These are phyloP conservation scores for Lophiostoma macrostomum DNA, from an alignment of 495 filamentous ascomycete genomes.

Conservation along the genomic window DNA sequence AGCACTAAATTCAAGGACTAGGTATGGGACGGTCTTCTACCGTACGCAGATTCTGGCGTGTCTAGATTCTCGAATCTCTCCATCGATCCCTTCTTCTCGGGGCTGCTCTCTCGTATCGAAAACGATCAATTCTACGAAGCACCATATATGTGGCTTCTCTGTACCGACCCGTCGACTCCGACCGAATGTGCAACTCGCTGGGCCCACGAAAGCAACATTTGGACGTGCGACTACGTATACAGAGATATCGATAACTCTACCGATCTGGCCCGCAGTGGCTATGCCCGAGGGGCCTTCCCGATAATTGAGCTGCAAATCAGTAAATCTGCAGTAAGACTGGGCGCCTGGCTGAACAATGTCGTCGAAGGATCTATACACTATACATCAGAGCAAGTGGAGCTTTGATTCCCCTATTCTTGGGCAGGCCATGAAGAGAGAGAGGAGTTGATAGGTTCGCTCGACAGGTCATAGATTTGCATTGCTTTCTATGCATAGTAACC, in stretches of 20 bases:
- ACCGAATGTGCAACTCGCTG: slow-evolving; percentile 32
- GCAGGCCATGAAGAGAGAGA: too few species aligned
- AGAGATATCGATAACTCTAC: slow-evolving; percentile 30
- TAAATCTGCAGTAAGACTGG: slow-evolving; percentile 40
- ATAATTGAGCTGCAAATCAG: slow-evolving; percentile 40
- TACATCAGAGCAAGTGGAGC: too few species aligned
- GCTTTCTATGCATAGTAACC: too few species aligned
- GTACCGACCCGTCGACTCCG: slow-evolving; percentile 33
- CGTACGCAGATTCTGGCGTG: slow-evolving; percentile 34
- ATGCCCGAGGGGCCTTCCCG: slow-evolving; percentile 35
- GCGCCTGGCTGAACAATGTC: slow-evolving; percentile 40
- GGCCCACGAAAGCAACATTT: slow-evolving; percentile 34
- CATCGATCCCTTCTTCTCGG: slow-evolving; percentile 33
- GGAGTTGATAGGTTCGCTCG: too few species aligned
- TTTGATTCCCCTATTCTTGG: too few species aligned
- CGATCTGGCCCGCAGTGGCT: slow-evolving; percentile 35
- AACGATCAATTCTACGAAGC: slow-evolving; percentile 35
- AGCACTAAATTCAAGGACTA: too few species aligned
- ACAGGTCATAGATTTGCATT: too few species aligned
- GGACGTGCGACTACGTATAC: slow-evolving; percentile 40
- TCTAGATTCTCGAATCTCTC: slow-evolving; percentile 33
- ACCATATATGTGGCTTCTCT: slow-evolving; percentile 28
- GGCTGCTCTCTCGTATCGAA: slow-evolving; percentile 27
- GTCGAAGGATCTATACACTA: too few species aligned
- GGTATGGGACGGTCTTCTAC: slow-evolving; percentile 39